These are phyloP conservation scores for Barnettozyma populi DNA, from an alignment of 805 yeast species.

Conservation along the genomic window DNA sequence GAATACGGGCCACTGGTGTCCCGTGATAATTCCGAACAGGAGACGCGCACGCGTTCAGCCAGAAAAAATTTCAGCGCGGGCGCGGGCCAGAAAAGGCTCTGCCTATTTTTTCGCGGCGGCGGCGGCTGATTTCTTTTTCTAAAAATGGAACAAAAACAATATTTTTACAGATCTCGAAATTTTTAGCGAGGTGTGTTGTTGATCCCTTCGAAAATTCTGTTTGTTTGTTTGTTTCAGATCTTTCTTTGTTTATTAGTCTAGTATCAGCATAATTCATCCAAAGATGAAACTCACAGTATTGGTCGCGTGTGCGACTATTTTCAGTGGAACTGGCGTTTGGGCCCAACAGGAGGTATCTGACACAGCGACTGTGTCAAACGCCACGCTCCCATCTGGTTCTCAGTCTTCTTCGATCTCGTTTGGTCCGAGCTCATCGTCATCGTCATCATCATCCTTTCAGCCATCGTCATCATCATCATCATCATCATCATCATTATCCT, in stretches of 20 bases:
- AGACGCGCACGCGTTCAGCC: too few relatives aligned
- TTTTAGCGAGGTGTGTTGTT: neutral
- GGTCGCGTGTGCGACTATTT: neutral
- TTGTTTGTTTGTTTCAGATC: too few relatives aligned
- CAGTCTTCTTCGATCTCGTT: constrained; percentile 3
- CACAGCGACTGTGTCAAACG: neutral
- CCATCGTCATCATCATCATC: constrained; percentile 11
- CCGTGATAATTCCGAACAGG: too few relatives aligned
- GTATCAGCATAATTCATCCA: neutral
- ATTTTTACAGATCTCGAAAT: neutral
- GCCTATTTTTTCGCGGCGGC: too few relatives aligned
- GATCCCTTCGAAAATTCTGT: neutral
- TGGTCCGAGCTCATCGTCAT: constrained; percentile 7
- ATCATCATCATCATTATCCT: constrained; percentile 1
- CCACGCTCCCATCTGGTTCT: neutral
- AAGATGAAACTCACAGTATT: neutral
- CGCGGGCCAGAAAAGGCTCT: too few relatives aligned
- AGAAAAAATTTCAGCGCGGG: too few relatives aligned
- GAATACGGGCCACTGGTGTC: too few relatives aligned
- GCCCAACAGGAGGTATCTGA: constrained; percentile 1
- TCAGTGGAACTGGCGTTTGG: neutral
- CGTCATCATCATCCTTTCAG: constrained; percentile 5
- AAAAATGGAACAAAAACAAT: neutral
- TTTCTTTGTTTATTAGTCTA: neutral
- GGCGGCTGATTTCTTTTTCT: neutral